These are phyloP conservation scores for Neocatenulostroma microsporum DNA, from an alignment of 2,329 filamentous ascomycete genomes.

Conservation along the genomic window DNA sequence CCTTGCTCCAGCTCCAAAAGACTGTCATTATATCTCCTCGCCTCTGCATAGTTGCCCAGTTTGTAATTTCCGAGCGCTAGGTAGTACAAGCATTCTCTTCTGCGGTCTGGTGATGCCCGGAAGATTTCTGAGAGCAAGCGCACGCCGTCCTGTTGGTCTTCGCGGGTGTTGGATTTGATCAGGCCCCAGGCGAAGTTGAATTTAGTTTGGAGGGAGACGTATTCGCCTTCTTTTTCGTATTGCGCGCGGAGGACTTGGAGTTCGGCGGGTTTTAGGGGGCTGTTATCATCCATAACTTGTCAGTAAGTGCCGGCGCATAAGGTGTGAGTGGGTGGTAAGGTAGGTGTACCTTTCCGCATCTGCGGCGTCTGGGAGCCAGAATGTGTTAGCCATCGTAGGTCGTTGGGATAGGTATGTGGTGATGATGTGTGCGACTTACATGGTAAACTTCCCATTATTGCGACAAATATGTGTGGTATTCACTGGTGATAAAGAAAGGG, in stretches of 20 bases:
- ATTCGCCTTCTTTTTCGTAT: constrained; percentile 95
- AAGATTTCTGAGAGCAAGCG: constrained; percentile 95
- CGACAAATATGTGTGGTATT: constrained; percentile 6
- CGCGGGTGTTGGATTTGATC: constrained; percentile 79
- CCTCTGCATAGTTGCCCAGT: constrained; percentile 93
- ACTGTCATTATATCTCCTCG: constrained; percentile 86
- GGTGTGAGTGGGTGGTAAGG: neutral
- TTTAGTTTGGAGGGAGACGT: constrained; percentile 94
- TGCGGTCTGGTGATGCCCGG: constrained; percentile 81
- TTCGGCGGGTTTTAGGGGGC: constrained; percentile 83
- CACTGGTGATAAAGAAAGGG: constrained; percentile 3
- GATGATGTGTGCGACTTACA: constrained; percentile 34
- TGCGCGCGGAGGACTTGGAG: constrained; percentile 86
- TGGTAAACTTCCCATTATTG: constrained; percentile 31
- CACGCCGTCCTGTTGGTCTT: constrained; percentile 89
- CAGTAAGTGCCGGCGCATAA: neutral
- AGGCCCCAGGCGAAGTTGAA: constrained; percentile 99
- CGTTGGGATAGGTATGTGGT: constrained; percentile 1
- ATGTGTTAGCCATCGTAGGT: constrained; percentile 18
- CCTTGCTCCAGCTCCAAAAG: constrained; percentile 82
- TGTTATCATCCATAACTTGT: too few species aligned
- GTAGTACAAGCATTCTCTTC: constrained; percentile 97
- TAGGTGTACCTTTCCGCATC: constrained; percentile 79
- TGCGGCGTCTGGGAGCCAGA: constrained; percentile 65
- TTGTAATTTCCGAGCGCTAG: constrained; percentile 97